Evolutionary conservation across 2,329 filamentous ascomycete species (phyloP), one percentile per base, ranked within the genome.

Genomic region (Calonectria montana): DNA sequence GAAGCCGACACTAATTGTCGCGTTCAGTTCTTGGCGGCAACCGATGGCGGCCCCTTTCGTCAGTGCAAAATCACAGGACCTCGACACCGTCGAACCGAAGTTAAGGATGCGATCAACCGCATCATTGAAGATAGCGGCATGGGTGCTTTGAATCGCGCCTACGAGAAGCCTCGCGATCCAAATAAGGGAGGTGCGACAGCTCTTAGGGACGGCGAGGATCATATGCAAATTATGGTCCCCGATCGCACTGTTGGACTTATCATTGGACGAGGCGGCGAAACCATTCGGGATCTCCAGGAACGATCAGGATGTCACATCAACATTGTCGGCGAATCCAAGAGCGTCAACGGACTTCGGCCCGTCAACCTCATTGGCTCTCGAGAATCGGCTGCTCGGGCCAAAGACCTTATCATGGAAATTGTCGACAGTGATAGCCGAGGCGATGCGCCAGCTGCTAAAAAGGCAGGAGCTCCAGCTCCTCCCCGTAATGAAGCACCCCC

Each of bases 271-370:
- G 94, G 94, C 47, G 95, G 95, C 71, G 95, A 98, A 85, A 98
- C 95, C 1, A 98, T 98, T 79, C 92, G 95, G 80, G 95, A 98
- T 81, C 88, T 98, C 27, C 96, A 98, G 84, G 95, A 98, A 82
- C 90, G 94, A 73, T 97, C 94, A 78, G 94, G 94, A n/a, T 98
- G 95, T 82, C 96, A 98, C 83, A 95, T 98, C 82, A 98, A 98
- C 83, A 98, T 98, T 80, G 94, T 97, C 47, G 94, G 94, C 78
- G 95, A 98, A 85, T 94, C 94, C 76, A 97, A 97, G 88, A 97
- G 94, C 81, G 90, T 97, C 76, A 97, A 97, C 80, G 95, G 95
- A 53, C 87, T 97, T 73, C 92, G 95, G 63, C 95, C 96, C 31
- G 95, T 98, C 74, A 98, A 98, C 81, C 88, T 98, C 61, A 97